A percentile compares a stretch with the other conserved stretches of the same genome.
These are phyloP conservation scores for Dalbergia cultrata DNA, from an alignment of 306 rosid species.

Conservation along the genomic window DNA sequence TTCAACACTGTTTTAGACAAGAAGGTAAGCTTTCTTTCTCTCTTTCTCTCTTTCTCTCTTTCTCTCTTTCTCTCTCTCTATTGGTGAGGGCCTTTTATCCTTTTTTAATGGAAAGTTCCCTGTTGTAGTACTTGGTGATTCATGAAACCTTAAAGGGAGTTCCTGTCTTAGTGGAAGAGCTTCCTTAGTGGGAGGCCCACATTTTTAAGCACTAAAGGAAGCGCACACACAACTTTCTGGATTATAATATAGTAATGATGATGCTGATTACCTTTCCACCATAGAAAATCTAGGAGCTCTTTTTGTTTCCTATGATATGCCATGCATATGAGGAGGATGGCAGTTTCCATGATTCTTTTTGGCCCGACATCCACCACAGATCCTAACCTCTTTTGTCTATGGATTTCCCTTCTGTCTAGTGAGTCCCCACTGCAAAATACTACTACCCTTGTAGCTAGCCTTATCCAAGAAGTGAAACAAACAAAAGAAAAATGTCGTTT, in stretches of 20 bases:
- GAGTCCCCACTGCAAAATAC: background rate
- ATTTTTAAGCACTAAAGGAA: constrained; percentile 34
- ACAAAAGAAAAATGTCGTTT: background rate
- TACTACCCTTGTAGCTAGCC: background rate
- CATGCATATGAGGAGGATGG: background rate
- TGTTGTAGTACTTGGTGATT: background rate
- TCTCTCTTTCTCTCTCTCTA: too few relatives aligned
- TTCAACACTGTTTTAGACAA: background rate
- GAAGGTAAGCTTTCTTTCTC: constrained; percentile 32
- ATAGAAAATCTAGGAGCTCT: constrained; percentile 28
- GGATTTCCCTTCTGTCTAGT: background rate
- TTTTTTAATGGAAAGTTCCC: background rate
- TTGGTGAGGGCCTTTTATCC: constrained; percentile 13
- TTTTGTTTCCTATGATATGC: background rate
- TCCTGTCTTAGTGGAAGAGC: constrained; percentile 18
- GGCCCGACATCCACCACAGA: background rate
- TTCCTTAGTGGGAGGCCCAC: constrained; percentile 50
- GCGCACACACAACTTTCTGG: background rate
- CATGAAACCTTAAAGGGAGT: constrained; percentile 24
- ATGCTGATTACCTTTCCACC: constrained; percentile 36
- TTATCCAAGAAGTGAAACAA: background rate
- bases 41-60: background rate
- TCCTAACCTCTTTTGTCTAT: background rate
- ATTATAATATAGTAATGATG: background rate
- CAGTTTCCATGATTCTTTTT: constrained; percentile 28